Evolutionary conservation across 129 eudicot genomes (phyloP), one percentile per base, ranked within the genome.

Genomic region (Flaveria trinervia): DNA sequence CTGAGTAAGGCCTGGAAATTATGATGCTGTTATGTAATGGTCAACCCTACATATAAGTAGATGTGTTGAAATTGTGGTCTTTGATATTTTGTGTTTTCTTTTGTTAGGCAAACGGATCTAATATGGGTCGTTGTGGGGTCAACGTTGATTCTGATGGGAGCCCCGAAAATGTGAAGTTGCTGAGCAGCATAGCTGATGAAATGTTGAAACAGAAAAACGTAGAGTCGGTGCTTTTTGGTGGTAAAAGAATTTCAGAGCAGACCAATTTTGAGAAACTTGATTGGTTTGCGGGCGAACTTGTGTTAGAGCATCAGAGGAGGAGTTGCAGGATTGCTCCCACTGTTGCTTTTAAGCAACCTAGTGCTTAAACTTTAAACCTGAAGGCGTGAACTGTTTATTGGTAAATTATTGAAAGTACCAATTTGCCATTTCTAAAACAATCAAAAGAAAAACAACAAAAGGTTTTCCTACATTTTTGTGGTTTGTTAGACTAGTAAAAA

Each of bases 251-350:
- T 0, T 86, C 81, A 7, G 97, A 94, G 64, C 97, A 87, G 56
- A 88, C 86, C 60, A 94, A 94, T 84, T 81, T 77, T 9, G 96
- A 91, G 81, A 94, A 91, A 77, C 93, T 94, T 12, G 98, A 94
- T 49, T 94, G 96, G 97, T 89, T 94, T 78, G 98, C 98, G 1
- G 88, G 91, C 45, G 86, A 94, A 77, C 97, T 94, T 33, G 93
- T 94, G 68, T 79, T 87, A 54, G 98, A 94, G 86, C 97, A 91
- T 84, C 96, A 91, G 88, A 91, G 89, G 89, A 87, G 98, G 92
- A 91, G 97, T 87, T 87, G 89, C 83, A 71, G 98, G 30, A 89
- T 94, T 64, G 98, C 97, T 85, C 98, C 98, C 83, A 91, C 98
- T 81, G 98, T 94, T 83, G 98, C 98, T 14, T 94, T 94, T 81